A percentile compares a stretch with the other conserved stretches of the same genome.
Evolutionary conservation across 2,329 filamentous ascomycete genomes (phyloP).

Genomic region (Pseudonectria buxi): DNA sequence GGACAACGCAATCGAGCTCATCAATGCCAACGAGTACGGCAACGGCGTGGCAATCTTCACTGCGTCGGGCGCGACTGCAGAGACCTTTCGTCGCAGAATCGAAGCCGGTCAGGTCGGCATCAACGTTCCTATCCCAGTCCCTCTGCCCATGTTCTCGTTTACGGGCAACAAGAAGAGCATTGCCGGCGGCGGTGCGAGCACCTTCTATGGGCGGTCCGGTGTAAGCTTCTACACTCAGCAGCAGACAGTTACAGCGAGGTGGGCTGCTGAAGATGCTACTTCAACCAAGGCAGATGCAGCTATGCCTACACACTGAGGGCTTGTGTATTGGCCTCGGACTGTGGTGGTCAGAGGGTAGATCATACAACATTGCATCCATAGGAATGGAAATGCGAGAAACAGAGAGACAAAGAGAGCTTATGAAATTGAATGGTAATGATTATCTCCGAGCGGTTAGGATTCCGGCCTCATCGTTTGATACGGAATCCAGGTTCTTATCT

Average conservation of each 20-base stretch:
- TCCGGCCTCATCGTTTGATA: no score
- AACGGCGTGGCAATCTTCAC: conserved; percentile 82
- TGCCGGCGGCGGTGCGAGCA: conserved; percentile 81
- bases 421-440: no score
- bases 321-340: no score
- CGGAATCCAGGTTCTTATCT: no score
- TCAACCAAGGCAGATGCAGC: no score
- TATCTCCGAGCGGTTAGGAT: no score
- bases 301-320: no score
- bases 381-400: no score
- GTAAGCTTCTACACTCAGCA: conserved; percentile 90
- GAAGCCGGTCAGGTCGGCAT: conserved; percentile 78
- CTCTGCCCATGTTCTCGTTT: conserved; percentile 62
- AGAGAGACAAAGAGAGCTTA: no score
- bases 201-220: conserved; percentile 88
- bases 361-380: no score
- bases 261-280: no score
- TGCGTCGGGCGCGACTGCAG: conserved; percentile 64
- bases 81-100: conserved; percentile 68
- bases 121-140: conserved; percentile 70
- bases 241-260: conserved; percentile 78
- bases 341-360: no score
- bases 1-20: conserved; percentile 69
- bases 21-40: conserved; percentile 78
- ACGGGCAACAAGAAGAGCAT: conserved; percentile 78